Evolutionary conservation across 139 green algal genomes (phyloP).

Genomic region (Chloropicon primus): DNA sequence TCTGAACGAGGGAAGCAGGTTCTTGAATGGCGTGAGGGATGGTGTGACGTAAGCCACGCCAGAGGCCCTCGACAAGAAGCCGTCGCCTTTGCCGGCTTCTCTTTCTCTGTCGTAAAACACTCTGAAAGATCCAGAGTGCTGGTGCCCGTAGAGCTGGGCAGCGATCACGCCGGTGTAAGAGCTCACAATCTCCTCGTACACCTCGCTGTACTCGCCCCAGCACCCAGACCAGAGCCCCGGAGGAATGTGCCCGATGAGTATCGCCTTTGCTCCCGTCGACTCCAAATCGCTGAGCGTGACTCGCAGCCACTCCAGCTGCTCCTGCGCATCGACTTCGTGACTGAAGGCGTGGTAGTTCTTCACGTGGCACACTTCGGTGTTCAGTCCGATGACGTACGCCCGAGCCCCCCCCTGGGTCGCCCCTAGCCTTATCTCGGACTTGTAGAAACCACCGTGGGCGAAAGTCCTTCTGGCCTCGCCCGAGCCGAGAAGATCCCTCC

Average conservation of each 20-base stretch:
- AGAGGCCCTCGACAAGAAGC: too few relatives aligned
- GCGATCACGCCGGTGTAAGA: background rate
- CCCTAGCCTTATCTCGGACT: background rate
- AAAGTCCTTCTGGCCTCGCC: background rate
- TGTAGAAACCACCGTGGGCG: background rate
- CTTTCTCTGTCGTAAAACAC: background rate
- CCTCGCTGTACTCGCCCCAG: constrained; percentile 4
- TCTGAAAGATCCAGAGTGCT: constrained; percentile 6
- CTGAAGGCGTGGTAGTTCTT: constrained; percentile 1
- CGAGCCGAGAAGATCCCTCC: background rate
- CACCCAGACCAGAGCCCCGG: constrained; percentile 1
- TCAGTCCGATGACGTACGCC: constrained; percentile 2
- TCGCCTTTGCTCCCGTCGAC: background rate
- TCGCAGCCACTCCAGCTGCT: constrained; percentile 9
- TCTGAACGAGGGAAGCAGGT: background rate
- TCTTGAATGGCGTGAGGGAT: background rate
- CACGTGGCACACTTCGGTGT: constrained; percentile 8
- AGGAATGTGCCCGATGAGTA: constrained; percentile 5
- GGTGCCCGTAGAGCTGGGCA: constrained; percentile 6
- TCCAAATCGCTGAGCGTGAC: background rate
- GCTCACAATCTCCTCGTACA: constrained; percentile 5
- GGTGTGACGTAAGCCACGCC: constrained; percentile 4
- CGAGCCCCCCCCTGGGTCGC: background rate
- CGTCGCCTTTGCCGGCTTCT: too few relatives aligned
- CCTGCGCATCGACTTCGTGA: background rate